Conservation (phyloP, 192 early-diverging fungal species). For the Gryganskiella cystojenkinii region DNA sequence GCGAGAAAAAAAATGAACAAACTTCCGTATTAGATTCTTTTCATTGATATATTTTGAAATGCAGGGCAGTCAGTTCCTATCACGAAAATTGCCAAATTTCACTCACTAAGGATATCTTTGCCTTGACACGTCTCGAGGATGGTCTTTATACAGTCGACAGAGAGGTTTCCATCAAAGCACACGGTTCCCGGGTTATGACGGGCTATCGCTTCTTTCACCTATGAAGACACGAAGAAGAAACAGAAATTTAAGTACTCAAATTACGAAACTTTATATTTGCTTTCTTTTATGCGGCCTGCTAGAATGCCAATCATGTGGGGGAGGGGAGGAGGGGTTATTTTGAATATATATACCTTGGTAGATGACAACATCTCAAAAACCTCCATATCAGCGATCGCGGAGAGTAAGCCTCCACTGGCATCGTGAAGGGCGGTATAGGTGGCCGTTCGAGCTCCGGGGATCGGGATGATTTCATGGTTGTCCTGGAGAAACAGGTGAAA, state of each 20-base stretch:
- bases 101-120: constrained; percentile 57
- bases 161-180: constrained; percentile 82
- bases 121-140: constrained; percentile 55
- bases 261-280: too few relatives aligned
- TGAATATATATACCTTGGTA: constrained; percentile 31
- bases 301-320: too few relatives aligned
- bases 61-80: neutral
- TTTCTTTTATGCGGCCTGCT: too few relatives aligned
- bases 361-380: constrained; percentile 70
- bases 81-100: neutral
- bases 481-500: constrained; percentile 25
- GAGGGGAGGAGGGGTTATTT: too few relatives aligned
- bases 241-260: too few relatives aligned
- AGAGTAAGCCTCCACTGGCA: constrained; percentile 73
- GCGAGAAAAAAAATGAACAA: neutral
- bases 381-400: constrained; percentile 94
- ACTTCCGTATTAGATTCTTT: neutral
- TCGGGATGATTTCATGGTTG: constrained; percentile 36
- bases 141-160: constrained; percentile 52
- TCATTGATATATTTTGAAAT: too few relatives aligned
- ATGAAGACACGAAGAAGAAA: constrained; percentile 2
- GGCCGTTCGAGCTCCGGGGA: constrained; percentile 67
- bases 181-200: constrained; percentile 61
- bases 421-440: constrained; percentile 86
- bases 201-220: constrained; percentile 50